A percentile compares a stretch with the other conserved stretches of the same genome.
These are phyloP conservation scores for Alternaria novae-zelandiae DNA, from an alignment of 2,329 filamentous ascomycete genomes.

Conservation along the genomic window DNA sequence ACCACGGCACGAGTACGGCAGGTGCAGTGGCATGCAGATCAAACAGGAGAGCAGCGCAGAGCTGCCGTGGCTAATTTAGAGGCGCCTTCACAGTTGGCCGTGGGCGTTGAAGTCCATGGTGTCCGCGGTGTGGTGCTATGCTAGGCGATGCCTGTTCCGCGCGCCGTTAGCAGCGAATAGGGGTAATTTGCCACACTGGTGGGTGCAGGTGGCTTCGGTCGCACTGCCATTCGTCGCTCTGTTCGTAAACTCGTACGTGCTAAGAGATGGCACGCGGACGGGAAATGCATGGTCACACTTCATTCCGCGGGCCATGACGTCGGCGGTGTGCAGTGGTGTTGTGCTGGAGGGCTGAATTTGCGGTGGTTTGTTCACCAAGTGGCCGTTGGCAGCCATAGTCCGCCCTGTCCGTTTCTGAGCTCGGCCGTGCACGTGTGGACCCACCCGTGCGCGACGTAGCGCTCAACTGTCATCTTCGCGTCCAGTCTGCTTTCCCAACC, in stretches of 20 bases:
- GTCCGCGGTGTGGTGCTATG: not conserved
- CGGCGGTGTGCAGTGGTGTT: not conserved
- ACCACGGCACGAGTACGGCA: slow-evolving; percentile 1
- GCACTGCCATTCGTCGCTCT: slow-evolving; percentile 5
- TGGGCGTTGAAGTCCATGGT: slow-evolving; percentile 10
- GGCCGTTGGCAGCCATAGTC: not conserved
- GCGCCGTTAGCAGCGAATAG: slow-evolving; percentile 9
- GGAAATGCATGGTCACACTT: not conserved
- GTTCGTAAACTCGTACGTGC: slow-evolving; percentile 9
- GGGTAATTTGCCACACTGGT: slow-evolving; percentile 16
- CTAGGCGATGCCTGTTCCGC: slow-evolving; percentile 3
- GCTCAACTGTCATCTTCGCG: not conserved
- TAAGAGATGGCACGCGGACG: not conserved
- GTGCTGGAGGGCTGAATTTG: not conserved
- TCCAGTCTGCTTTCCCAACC: not conserved
- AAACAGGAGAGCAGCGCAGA: slow-evolving; percentile 18
- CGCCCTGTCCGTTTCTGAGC: not conserved
- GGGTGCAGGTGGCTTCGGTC: slow-evolving; percentile 5
- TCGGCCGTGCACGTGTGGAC: not conserved
- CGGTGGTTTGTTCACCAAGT: not conserved
- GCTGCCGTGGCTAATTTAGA: slow-evolving; percentile 1
- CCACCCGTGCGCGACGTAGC: not conserved
- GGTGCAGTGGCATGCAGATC: slow-evolving; percentile 18
- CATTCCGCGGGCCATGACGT: slow-evolving; percentile 1
- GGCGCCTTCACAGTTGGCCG: slow-evolving; percentile 4